These are phyloP conservation scores for Passiflora organensis DNA, from an alignment of 345 rosid genomes.

Conservation along the genomic window DNA sequence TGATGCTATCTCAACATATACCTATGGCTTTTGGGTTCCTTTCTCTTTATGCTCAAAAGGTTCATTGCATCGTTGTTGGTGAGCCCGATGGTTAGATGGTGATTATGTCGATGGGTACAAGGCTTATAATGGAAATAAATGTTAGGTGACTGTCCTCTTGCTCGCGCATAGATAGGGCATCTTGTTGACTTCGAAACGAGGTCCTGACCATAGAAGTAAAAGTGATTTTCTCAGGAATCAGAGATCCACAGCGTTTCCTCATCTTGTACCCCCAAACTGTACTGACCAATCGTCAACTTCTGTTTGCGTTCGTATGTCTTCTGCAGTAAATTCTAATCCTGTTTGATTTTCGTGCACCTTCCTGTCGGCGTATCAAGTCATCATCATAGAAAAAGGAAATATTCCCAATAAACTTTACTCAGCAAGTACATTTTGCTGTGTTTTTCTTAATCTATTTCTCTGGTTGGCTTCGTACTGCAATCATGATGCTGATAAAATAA, in stretches of 20 bases:
- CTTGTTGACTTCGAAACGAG: background rate
- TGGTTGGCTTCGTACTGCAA: no score
- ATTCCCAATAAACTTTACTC: no score
- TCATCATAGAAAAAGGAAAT: no score
- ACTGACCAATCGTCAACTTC: background rate
- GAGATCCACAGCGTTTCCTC: background rate
- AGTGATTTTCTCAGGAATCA: no score
- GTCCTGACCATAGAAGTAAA: background rate
- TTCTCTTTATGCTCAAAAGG: background rate
- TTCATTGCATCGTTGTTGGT: slow-evolving; percentile 27
- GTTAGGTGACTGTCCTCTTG: background rate
- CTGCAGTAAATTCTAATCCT: background rate
- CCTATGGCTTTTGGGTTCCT: background rate
- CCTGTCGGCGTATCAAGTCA: no score
- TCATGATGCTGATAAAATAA: no score
- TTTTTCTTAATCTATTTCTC: no score
- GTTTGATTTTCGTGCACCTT: background rate
- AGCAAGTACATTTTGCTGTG: no score
- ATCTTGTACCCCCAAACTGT: background rate
- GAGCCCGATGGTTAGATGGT: slow-evolving; percentile 11
- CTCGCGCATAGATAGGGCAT: background rate
- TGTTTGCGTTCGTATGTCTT: background rate
- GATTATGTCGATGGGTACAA: slow-evolving; percentile 9
- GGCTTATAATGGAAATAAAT: no score
- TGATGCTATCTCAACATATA: background rate